phyloP scores from a whole-genome alignment of 2,329 filamentous ascomycete species.

The Penicillium sp. region DNA sequence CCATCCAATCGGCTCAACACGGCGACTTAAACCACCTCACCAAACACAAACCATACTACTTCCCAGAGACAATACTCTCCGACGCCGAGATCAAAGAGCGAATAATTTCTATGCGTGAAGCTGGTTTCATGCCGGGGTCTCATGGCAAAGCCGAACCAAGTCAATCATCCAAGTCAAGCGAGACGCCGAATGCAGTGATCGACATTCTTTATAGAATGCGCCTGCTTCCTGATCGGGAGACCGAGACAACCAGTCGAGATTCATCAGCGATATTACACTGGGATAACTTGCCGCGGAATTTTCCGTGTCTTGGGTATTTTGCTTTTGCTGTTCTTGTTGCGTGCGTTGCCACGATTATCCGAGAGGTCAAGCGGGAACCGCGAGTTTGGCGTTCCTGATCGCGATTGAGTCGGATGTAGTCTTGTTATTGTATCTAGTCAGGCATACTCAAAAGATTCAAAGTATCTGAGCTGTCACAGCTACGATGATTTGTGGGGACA shows the following conservation, averaged over 20 bases:
- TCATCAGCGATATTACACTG: background rate
- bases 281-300: background rate
- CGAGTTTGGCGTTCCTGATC: too few relatives aligned
- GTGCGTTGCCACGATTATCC: conserved; percentile 8
- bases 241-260: background rate
- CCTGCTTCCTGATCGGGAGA: conserved; percentile 2
- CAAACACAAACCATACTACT: conserved; percentile 14
- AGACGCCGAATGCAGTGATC: conserved; percentile 12
- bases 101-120: conserved; percentile 12
- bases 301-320: conserved; percentile 6
- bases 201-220: conserved; percentile 8
- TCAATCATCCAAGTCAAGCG: conserved; percentile 6
- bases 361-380: too few relatives aligned
- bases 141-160: background rate
- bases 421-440: too few relatives aligned
- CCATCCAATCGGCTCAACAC: background rate
- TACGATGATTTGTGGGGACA: too few relatives aligned
- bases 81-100: conserved; percentile 9
- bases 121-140: conserved; percentile 6
- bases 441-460: too few relatives aligned
- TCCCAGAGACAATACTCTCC: conserved; percentile 16
- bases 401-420: too few relatives aligned
- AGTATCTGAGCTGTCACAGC: too few relatives aligned
- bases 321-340: conserved; percentile 3
- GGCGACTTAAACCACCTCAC: conserved; percentile 1